Evolutionary conservation across 108 stramenopile genomes (phyloP).

Genomic region (Skeletonema grethae): DNA sequence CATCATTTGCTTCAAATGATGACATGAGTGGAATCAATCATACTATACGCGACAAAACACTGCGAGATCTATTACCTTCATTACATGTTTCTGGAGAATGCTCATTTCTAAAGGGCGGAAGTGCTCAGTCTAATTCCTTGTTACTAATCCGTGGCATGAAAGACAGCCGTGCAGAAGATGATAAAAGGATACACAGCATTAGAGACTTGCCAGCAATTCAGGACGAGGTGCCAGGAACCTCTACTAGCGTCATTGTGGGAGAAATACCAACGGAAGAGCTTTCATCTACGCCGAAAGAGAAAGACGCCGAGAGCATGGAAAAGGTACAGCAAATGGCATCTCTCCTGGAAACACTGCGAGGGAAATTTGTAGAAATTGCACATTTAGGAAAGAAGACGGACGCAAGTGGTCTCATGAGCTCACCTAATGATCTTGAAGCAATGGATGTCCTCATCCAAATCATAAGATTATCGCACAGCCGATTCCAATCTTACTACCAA

Average conservation of each 20-base stretch:
- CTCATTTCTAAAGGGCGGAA: constrained; percentile 32
- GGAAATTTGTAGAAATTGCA: constrained; percentile 37
- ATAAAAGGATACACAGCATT: constrained; percentile 12
- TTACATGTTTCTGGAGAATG: constrained; percentile 30
- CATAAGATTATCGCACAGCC: constrained; percentile 22
- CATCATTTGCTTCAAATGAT: constrained; percentile 22
- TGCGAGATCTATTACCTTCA: constrained; percentile 23
- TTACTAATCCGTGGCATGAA: constrained; percentile 24
- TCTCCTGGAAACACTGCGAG: constrained; percentile 38
- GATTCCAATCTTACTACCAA: constrained; percentile 9
- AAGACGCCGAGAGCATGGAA: constrained; percentile 16
- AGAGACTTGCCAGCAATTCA: constrained; percentile 36
- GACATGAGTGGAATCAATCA: background rate
- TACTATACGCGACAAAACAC: constrained; percentile 2
- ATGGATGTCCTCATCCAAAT: constrained; percentile 32
- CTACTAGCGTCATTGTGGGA: background rate
- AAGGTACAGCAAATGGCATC: constrained; percentile 32
- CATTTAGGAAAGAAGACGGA: constrained; percentile 28
- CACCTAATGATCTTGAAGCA: constrained; percentile 28
- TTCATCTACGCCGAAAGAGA: constrained; percentile 1
- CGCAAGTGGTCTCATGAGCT: constrained; percentile 25
- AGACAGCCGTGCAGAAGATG: constrained; percentile 2
- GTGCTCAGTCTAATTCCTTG: constrained; percentile 33
- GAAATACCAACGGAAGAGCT: background rate
- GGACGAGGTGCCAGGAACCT: constrained; percentile 1